Percentiles rank a stretch among this genome's conserved stretches.
Conservation (phyloP, 768 basidiomycete genomes). For the Cystoderma amianthinum region DNA sequence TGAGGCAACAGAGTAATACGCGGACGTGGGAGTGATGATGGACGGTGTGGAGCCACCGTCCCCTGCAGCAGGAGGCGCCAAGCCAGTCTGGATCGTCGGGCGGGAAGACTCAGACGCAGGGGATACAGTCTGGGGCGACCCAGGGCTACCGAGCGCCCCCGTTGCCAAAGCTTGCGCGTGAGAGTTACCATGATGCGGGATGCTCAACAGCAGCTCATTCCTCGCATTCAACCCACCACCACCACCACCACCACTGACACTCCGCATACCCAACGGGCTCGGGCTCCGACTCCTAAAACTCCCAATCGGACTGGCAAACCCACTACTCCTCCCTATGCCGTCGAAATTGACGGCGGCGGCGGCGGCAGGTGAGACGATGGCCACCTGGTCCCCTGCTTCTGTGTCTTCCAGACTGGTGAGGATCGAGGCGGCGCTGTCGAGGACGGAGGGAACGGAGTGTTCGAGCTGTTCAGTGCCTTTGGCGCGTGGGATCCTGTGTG, state of each 20-base stretch:
- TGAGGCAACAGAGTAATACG: slow-evolving; percentile 32
- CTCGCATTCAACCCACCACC: slow-evolving; percentile 13
- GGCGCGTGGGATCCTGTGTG: slow-evolving; percentile 68
- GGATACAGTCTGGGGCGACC: background rate
- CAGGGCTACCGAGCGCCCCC: background rate
- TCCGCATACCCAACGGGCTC: slow-evolving; percentile 40
- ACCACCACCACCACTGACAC: background rate
- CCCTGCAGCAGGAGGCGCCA: slow-evolving; percentile 1
- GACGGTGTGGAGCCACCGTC: slow-evolving; percentile 16
- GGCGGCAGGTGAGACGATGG: slow-evolving; percentile 50
- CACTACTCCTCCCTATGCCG: slow-evolving; percentile 29
- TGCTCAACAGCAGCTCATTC: slow-evolving; percentile 41
- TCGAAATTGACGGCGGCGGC: slow-evolving; percentile 14
- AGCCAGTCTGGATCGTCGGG: background rate
- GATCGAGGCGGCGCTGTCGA: slow-evolving; percentile 77
- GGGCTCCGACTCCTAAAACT: slow-evolving; percentile 64
- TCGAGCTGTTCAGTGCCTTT: slow-evolving; percentile 72
- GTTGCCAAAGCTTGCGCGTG: background rate
- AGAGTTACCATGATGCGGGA: slow-evolving; percentile 22
- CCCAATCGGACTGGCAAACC: slow-evolving; percentile 63
- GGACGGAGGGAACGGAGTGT: slow-evolving; percentile 75
- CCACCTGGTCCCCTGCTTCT: slow-evolving; percentile 49
- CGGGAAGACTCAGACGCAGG: background rate
- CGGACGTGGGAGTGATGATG: slow-evolving; percentile 40
- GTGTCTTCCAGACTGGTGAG: slow-evolving; percentile 36